Evolutionary conservation across 2,329 filamentous ascomycete genomes (phyloP).

Genomic region (Aspergillus sp.): DNA sequence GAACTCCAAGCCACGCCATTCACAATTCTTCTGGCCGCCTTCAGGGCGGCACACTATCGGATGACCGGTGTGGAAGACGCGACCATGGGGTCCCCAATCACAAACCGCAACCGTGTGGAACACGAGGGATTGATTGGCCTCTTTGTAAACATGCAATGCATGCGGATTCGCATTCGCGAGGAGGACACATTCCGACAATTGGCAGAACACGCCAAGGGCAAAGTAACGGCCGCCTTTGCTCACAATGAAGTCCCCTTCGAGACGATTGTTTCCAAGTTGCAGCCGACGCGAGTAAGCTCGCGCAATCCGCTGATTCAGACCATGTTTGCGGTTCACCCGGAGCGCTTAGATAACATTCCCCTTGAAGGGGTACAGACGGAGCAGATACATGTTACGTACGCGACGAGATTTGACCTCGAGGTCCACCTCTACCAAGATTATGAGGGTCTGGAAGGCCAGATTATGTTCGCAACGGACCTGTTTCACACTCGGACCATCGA

Average conservation of each 20-base stretch:
- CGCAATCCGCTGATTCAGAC: conserved; percentile 4
- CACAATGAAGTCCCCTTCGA: conserved; percentile 2
- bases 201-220: not conserved
- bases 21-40: not conserved
- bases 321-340: not conserved
- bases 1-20: conserved; percentile 1
- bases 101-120: no score
- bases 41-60: conserved; percentile 9
- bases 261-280: not conserved
- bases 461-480: not conserved
- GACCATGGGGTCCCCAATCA: conserved; percentile 1
- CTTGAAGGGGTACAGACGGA: no score
- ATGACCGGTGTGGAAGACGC: conserved; percentile 3
- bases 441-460: not conserved
- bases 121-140: no score
- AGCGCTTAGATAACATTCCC: not conserved
- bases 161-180: not conserved
- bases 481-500: not conserved
- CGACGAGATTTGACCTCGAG: conserved; percentile 3
- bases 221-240: not conserved
- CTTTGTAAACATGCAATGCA: not conserved
- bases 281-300: not conserved
- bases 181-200: not conserved
- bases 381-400: not conserved
- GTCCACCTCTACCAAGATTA: conserved; percentile 3